phyloP scores from a whole-genome alignment of 2,329 filamentous ascomycete genomes.

The Fusarium penzigii region DNA sequence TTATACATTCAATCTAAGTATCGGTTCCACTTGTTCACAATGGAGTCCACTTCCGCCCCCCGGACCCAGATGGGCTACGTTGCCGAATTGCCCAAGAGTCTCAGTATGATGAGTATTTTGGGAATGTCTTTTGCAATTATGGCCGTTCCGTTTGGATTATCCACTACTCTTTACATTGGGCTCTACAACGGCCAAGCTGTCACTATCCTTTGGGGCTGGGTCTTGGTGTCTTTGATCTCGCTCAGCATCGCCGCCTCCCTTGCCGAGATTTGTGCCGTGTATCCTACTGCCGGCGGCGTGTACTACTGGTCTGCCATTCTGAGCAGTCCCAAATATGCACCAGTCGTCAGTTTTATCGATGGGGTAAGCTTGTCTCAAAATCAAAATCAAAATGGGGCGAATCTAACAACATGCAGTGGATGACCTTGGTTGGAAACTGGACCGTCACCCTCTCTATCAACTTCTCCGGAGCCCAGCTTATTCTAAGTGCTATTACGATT shows the following conservation, averaged over 20 bases:
- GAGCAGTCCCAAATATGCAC: constrained; percentile 60
- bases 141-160: constrained; percentile 51
- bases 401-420: constrained; percentile 48
- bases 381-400: no score
- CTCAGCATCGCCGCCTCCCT: constrained; percentile 70
- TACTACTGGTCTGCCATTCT: constrained; percentile 75
- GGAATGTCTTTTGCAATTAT: constrained; percentile 51
- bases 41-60: constrained; percentile 13
- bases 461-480: constrained; percentile 66
- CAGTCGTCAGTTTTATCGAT: constrained; percentile 67
- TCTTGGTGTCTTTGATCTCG: constrained; percentile 65
- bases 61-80: constrained; percentile 44
- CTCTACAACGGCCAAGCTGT: constrained; percentile 71
- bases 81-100: constrained; percentile 48
- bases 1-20: not conserved
- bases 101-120: constrained; percentile 49
- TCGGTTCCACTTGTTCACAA: constrained; percentile 1
- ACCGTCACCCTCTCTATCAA: constrained; percentile 69
- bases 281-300: constrained; percentile 59
- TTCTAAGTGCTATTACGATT: constrained; percentile 65
- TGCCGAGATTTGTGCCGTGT: constrained; percentile 71
- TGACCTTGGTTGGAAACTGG: constrained; percentile 71
- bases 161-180: constrained; percentile 47
- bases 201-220: constrained; percentile 72
- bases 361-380: constrained; percentile 36